Percentiles rank a stretch among this genome's conserved stretches.
These are phyloP conservation scores for Ogataea corticis DNA, from an alignment of 805 yeast species.

Conservation along the genomic window DNA sequence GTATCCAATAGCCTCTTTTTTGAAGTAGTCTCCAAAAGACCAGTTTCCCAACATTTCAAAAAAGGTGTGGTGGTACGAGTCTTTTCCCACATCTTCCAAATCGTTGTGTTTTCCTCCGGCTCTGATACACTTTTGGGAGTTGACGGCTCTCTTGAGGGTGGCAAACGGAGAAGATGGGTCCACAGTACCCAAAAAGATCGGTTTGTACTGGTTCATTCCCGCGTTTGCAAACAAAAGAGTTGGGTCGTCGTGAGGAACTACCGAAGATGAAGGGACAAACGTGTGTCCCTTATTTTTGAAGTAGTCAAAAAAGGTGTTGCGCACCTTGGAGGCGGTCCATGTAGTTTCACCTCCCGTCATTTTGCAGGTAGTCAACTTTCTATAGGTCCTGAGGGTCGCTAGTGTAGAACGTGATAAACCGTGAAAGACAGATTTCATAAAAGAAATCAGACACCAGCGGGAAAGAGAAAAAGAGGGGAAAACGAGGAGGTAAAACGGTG, in stretches of 20 bases:
- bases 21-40: conserved; percentile 99
- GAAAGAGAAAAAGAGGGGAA: background rate
- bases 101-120: conserved; percentile 99
- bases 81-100: conserved; percentile 97
- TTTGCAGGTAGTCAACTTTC: conserved; percentile 6
- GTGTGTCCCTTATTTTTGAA: conserved; percentile 71
- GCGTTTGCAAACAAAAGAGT: conserved; percentile 96
- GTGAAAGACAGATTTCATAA: conserved; percentile 7
- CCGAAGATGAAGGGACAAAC: conserved; percentile 90
- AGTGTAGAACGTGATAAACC: conserved; percentile 5
- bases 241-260: conserved; percentile 97
- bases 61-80: conserved; percentile 97
- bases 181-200: conserved; percentile 94
- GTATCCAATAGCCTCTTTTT: conserved; percentile 83
- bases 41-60: conserved; percentile 99
- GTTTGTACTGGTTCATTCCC: conserved; percentile 99
- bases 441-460: background rate
- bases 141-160: conserved; percentile 81
- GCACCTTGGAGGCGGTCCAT: conserved; percentile 55
- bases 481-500: background rate
- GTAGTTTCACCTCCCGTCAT: conserved; percentile 17
- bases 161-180: conserved; percentile 92
- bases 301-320: conserved; percentile 82
- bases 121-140: conserved; percentile 97
- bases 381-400: background rate